Percentiles rank a stretch among this genome's conserved stretches.
phyloP scores from a whole-genome alignment of 495 filamentous ascomycete genomes.

The Penicillium paxilli region DNA sequence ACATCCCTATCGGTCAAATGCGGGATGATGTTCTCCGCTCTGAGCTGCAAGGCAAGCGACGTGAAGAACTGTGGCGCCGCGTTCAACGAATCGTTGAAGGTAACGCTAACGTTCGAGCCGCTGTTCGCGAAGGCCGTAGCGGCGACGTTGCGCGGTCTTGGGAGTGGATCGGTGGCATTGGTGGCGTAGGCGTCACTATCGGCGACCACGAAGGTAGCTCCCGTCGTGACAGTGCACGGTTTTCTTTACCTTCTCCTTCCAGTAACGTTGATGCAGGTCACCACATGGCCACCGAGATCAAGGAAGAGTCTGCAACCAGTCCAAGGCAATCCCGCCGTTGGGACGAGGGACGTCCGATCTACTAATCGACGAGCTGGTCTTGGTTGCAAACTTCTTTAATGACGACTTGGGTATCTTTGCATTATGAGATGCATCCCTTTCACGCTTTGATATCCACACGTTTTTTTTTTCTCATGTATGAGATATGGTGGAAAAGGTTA shows the following conservation, averaged over 20 bases:
- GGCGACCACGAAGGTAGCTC: constrained; percentile 32
- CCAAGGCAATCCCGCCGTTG: constrained; percentile 49
- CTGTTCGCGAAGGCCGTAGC: constrained; percentile 75
- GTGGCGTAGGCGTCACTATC: constrained; percentile 40
- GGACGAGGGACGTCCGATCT: constrained; percentile 67
- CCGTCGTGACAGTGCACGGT: constrained; percentile 47
- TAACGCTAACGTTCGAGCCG: constrained; percentile 88
- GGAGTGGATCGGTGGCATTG: constrained; percentile 89
- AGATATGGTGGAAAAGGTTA: no score
- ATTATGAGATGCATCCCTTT: constrained; percentile 4
- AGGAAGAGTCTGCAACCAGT: constrained; percentile 23
- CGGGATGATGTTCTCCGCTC: constrained; percentile 87
- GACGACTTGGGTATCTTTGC: constrained; percentile 10
- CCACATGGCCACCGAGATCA: constrained; percentile 31
- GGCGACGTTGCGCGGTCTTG: constrained; percentile 88
- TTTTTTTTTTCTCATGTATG: constrained; percentile 10
- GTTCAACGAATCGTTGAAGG: constrained; percentile 83
- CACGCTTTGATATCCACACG: constrained; percentile 18
- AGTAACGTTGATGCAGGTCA: constrained; percentile 24
- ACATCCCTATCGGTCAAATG: constrained; percentile 82
- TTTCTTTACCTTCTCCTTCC: constrained; percentile 28
- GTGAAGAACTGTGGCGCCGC: constrained; percentile 77
- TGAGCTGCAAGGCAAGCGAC: constrained; percentile 70
- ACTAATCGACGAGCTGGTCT: constrained; percentile 37
- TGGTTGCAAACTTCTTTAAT: neutral